Evolutionary conservation across 805 yeast species (phyloP).

Genomic region (Scheffersomyces stipitis): DNA sequence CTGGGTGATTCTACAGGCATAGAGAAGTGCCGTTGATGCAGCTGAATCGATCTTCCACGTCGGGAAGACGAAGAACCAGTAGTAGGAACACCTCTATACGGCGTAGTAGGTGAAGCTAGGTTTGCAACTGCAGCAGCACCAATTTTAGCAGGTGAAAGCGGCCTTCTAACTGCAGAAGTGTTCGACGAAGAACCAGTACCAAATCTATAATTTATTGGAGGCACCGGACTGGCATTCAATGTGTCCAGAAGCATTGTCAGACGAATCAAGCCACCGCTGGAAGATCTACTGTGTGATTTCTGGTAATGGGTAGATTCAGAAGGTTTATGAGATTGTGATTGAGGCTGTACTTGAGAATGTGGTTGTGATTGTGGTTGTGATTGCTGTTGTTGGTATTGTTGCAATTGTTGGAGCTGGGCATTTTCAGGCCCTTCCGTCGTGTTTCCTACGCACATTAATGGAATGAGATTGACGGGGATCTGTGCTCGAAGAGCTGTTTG

Average conservation of each 20-base stretch:
- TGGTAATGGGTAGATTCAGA: slow-evolving; percentile 8
- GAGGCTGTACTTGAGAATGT: slow-evolving; percentile 2
- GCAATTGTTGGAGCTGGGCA: background rate
- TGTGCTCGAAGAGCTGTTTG: slow-evolving; percentile 59
- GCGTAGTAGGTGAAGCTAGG: slow-evolving; percentile 37
- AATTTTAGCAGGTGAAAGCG: slow-evolving; percentile 66
- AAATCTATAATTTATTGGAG: slow-evolving; percentile 37
- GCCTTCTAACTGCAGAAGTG: slow-evolving; percentile 27
- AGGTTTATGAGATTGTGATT: slow-evolving; percentile 8
- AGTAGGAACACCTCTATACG: slow-evolving; percentile 21
- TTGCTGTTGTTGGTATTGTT: slow-evolving; percentile 9
- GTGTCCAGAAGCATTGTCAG: slow-evolving; percentile 9
- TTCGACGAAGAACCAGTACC: slow-evolving; percentile 26
- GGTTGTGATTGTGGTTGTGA: slow-evolving; percentile 4
- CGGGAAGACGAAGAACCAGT: slow-evolving; percentile 9
- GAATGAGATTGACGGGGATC: slow-evolving; percentile 64
- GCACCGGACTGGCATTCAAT: slow-evolving; percentile 27
- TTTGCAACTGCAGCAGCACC: slow-evolving; percentile 72
- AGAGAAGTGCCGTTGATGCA: slow-evolving; percentile 43
- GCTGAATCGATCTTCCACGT: slow-evolving; percentile 7
- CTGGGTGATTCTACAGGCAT: slow-evolving; percentile 35
- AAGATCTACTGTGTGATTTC: slow-evolving; percentile 9
- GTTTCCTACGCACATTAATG: slow-evolving; percentile 51
- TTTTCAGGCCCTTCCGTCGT: slow-evolving; percentile 9
- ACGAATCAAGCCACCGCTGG: slow-evolving; percentile 1